Percentiles rank a stretch among this genome's conserved stretches.
Conservation (phyloP, 1,284 basidiomycete genomes). For the Fomitiporia mediterranea region DNA sequence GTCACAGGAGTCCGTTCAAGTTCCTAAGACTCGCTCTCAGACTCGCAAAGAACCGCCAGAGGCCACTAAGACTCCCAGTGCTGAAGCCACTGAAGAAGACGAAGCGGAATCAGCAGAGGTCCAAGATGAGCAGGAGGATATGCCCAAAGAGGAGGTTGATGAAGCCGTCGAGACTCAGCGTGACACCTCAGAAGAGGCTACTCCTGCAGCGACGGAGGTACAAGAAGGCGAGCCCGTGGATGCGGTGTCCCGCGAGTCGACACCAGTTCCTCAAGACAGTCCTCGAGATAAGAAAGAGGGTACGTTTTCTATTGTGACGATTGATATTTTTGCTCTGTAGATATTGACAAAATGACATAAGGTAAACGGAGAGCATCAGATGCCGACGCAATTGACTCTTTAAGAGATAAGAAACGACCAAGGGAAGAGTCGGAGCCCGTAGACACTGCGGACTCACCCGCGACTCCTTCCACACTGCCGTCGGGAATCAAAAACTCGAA, state of each 20-base stretch:
- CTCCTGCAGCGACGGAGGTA: background rate
- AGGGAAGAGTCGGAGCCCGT: slow-evolving; percentile 65
- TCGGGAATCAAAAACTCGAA: slow-evolving; percentile 14
- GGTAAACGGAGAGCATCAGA: slow-evolving; percentile 68
- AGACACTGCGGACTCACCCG: slow-evolving; percentile 57
- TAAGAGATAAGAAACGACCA: slow-evolving; percentile 56
- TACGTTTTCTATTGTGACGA: background rate
- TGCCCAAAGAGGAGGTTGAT: slow-evolving; percentile 14
- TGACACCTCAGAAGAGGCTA: slow-evolving; percentile 4
- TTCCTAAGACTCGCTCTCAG: background rate
- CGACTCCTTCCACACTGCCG: slow-evolving; percentile 10
- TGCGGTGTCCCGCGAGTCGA: slow-evolving; percentile 10
- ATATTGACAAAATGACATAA: slow-evolving; percentile 25
- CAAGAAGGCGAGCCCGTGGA: slow-evolving; percentile 8
- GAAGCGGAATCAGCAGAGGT: slow-evolving; percentile 20
- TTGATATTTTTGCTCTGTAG: background rate
- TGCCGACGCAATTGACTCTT: slow-evolving; percentile 45
- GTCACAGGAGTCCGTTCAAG: background rate
- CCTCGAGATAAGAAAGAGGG: slow-evolving; percentile 7
- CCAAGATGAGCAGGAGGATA: slow-evolving; percentile 5
- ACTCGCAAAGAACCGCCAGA: slow-evolving; percentile 18
- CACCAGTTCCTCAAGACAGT: slow-evolving; percentile 7
- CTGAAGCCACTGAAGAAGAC: slow-evolving; percentile 20
- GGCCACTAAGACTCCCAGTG: slow-evolving; percentile 24
- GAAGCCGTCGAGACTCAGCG: slow-evolving; percentile 23